Percentiles rank a stretch among this genome's conserved stretches.
Conservation (phyloP, 2,329 filamentous ascomycete species). For the Colletotrichum incanum region DNA sequence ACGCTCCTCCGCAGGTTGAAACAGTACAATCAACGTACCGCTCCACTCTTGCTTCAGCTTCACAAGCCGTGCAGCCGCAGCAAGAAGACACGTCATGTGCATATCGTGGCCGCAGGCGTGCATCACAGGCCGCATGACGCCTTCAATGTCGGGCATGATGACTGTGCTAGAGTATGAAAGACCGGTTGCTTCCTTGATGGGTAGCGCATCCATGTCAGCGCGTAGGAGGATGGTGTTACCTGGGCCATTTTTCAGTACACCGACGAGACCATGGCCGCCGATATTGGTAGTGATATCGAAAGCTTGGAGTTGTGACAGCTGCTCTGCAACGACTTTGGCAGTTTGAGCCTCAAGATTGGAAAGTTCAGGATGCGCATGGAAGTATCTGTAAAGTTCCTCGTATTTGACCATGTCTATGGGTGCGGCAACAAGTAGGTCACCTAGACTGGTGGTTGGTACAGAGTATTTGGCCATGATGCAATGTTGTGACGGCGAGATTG, state of each 20-base stretch:
- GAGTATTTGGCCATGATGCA: neutral
- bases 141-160: slow-evolving; percentile 59
- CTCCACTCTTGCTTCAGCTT: slow-evolving; percentile 65
- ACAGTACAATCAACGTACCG: slow-evolving; percentile 75
- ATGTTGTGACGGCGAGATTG: neutral
- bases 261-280: slow-evolving; percentile 73
- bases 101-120: slow-evolving; percentile 80
- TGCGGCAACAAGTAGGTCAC: neutral
- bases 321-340: slow-evolving; percentile 60
- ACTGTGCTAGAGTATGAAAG: slow-evolving; percentile 68
- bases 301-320: slow-evolving; percentile 51
- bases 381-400: slow-evolving; percentile 70
- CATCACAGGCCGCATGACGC: slow-evolving; percentile 71
- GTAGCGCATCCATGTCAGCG: slow-evolving; percentile 75
- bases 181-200: slow-evolving; percentile 69
- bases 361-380: slow-evolving; percentile 73
- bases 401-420: slow-evolving; percentile 3
- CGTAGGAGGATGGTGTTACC: slow-evolving; percentile 72
- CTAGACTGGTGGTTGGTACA: neutral
- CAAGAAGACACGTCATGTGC: slow-evolving; percentile 73
- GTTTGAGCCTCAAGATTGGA: slow-evolving; percentile 70
- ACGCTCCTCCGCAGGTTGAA: slow-evolving; percentile 79
- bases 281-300: slow-evolving; percentile 63
- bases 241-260: slow-evolving; percentile 68
- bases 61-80: slow-evolving; percentile 66